Evolutionary conservation across 1,139 yeast species (phyloP).

Genomic region (Yarrowia galli): DNA sequence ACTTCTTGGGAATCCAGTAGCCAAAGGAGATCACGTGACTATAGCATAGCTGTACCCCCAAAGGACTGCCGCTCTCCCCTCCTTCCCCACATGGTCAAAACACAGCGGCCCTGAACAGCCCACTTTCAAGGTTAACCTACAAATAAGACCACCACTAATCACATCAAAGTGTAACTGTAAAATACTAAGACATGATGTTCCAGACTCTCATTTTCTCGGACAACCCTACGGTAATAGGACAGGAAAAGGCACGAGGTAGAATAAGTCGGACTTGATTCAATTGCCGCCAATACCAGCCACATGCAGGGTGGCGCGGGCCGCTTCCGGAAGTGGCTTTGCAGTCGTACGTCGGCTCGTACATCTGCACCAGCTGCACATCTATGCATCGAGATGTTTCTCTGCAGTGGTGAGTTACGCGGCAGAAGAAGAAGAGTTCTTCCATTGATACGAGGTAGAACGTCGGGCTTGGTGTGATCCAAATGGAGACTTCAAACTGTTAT

Average conservation of each 20-base stretch:
- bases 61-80: not conserved
- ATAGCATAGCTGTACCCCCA: too few relatives aligned
- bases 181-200: not conserved
- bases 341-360: not conserved
- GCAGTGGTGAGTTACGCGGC: conserved; percentile 24
- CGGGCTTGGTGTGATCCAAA: too few relatives aligned
- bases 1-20: too few relatives aligned
- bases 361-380: not conserved
- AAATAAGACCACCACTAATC: conserved; percentile 4
- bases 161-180: not conserved
- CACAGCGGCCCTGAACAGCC: conserved; percentile 2
- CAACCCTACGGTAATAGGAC: not conserved
- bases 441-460: too few relatives aligned
- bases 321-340: not conserved
- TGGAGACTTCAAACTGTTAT: too few relatives aligned
- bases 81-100: not conserved
- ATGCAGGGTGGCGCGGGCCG: conserved; percentile 12
- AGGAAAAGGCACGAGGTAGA: not conserved
- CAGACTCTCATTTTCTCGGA: not conserved
- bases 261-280: not conserved
- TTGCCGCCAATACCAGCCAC: not conserved
- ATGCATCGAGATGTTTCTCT: conserved; percentile 16
- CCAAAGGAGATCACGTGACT: too few relatives aligned
- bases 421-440: not conserved
- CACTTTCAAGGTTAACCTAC: conserved; percentile 25